phyloP scores from a whole-genome alignment of 2,329 filamentous ascomycete genomes.

The Alternaria alternata region DNA sequence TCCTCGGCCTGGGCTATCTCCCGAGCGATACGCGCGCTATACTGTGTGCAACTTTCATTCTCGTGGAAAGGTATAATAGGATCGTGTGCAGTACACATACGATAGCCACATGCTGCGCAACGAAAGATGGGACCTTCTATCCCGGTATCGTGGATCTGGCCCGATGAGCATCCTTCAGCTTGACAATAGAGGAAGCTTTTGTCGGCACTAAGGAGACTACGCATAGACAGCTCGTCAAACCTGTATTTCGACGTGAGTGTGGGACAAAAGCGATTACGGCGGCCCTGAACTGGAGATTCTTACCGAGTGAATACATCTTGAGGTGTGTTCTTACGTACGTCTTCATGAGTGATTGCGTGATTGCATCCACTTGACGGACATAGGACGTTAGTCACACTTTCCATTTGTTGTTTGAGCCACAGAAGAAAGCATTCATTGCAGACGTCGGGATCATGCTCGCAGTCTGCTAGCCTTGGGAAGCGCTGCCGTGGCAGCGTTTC shows the following conservation, averaged over 20 bases:
- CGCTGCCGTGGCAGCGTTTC: too few species aligned
- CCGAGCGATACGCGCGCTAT: background rate
- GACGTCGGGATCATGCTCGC: constrained; percentile 2
- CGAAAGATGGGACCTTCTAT: background rate
- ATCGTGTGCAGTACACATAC: constrained; percentile 8
- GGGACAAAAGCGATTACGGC: rapidly evolving
- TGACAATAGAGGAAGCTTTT: constrained; percentile 1
- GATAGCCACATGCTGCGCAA: background rate
- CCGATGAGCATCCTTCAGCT: background rate
- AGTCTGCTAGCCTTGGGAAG: background rate
- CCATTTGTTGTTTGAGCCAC: background rate
- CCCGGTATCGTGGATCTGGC: constrained; percentile 6
- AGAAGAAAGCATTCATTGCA: background rate
- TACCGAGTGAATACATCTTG: too few species aligned
- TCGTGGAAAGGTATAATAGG: constrained; percentile 10
- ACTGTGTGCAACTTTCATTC: constrained; percentile 5
- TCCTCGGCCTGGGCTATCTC: background rate
- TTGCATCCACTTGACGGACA: constrained; percentile 9
- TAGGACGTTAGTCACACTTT: background rate
- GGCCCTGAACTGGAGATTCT: rapidly evolving
- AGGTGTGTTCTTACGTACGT: background rate
- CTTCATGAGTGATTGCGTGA: background rate
- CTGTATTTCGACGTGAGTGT: rapidly evolving
- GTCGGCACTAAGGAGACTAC: background rate
- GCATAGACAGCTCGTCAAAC: constrained; percentile 7